A percentile compares a stretch with the other conserved stretches of the same genome.
These are phyloP conservation scores for Dactylorhiza incarnata DNA, from an alignment of 106 monocot genomes.

Conservation along the genomic window DNA sequence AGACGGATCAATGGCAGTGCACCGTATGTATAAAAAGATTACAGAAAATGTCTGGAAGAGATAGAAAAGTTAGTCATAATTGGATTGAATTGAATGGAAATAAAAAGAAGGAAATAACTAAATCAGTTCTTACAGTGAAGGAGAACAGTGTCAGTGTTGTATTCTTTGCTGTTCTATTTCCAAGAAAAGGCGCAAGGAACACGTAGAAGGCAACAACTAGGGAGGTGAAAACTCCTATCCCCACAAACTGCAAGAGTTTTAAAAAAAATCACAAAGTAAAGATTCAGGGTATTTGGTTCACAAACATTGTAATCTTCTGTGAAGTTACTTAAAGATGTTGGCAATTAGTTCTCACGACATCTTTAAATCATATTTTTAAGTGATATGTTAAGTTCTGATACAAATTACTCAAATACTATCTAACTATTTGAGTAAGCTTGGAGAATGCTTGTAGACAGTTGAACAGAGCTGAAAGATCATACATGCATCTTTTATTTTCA, in stretches of 20 bases:
- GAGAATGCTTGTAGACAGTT: not conserved
- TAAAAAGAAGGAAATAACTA: not conserved
- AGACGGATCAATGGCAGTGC: conserved; percentile 86
- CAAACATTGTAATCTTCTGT: too few species aligned
- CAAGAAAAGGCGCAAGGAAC: conserved; percentile 60
- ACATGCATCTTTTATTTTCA: not conserved
- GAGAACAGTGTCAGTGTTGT: conserved; percentile 57
- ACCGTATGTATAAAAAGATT: conserved; percentile 52
- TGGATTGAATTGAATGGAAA: not conserved
- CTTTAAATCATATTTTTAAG: too few species aligned
- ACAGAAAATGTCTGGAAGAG: conserved; percentile 51
- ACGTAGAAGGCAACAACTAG: conserved; percentile 64
- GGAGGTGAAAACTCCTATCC: conserved; percentile 51
- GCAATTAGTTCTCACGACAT: too few species aligned
- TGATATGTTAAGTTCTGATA: not conserved
- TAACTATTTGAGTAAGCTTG: not conserved
- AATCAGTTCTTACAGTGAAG: conserved; percentile 29
- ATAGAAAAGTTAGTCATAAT: not conserved
- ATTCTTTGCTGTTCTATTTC: too few species aligned
- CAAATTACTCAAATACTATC: not conserved
- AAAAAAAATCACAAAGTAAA: too few species aligned
- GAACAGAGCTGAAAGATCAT: not conserved
- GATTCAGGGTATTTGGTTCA: too few species aligned
- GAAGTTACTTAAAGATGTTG: too few species aligned
- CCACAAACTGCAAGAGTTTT: conserved; percentile 60